These are phyloP conservation scores for Cornus controversa DNA, from an alignment of 148 eudicot genomes.

Conservation along the genomic window DNA sequence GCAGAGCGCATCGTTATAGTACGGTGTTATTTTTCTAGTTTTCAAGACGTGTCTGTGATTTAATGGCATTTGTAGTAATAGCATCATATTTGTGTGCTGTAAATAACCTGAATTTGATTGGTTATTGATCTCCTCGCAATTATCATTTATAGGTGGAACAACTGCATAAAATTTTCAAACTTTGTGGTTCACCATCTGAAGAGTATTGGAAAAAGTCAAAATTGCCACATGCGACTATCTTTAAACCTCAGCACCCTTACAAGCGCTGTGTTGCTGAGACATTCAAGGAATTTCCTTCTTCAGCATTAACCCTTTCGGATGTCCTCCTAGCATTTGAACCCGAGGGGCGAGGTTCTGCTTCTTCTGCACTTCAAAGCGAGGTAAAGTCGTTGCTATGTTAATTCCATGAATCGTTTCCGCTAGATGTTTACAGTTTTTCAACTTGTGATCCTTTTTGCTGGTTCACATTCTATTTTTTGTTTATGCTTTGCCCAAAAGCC, in stretches of 20 bases:
- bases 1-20: background rate
- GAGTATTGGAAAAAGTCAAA: conserved; percentile 67
- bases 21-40: background rate
- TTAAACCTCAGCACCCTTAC: conserved; percentile 75
- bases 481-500: conserved; percentile 1
- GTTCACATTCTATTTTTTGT: background rate
- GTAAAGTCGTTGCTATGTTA: conserved; percentile 25
- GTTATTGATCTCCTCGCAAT: background rate
- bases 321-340: conserved; percentile 61
- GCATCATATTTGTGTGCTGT: background rate
- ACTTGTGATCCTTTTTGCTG: background rate
- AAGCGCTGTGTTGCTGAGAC: conserved; percentile 55
- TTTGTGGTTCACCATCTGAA: conserved; percentile 72
- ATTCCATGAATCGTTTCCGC: background rate
- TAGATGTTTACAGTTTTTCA: background rate
- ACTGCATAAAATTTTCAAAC: conserved; percentile 71
- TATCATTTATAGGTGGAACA: conserved; percentile 57
- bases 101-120: background rate
- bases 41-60: background rate
- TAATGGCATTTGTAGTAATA: background rate
- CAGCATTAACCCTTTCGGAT: conserved; percentile 49
- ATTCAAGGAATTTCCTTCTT: conserved; percentile 47
- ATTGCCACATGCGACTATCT: conserved; percentile 61
- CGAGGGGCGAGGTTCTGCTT: conserved; percentile 52
- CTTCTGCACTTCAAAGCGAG: conserved; percentile 68